Evolutionary conservation across 2,329 filamentous ascomycete species (phyloP).

Genomic region (Lecanosticta acicola): DNA sequence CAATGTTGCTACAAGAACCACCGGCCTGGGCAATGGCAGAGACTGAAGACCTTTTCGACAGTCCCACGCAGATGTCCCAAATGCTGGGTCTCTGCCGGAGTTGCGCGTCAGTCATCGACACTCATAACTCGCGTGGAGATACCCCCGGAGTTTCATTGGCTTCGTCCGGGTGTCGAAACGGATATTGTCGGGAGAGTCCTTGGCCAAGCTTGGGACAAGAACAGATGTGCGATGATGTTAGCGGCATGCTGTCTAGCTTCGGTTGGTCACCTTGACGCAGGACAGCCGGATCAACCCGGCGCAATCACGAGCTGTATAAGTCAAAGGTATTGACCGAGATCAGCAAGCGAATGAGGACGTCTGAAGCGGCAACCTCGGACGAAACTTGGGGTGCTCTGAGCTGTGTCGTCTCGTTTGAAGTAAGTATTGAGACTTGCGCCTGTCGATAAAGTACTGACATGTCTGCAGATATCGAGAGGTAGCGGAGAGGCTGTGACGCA

Average conservation of each 20-base stretch:
- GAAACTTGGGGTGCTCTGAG: conserved; percentile 1
- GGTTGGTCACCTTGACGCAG: conserved; percentile 9
- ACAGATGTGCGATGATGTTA: conserved; percentile 2
- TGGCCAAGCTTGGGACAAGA: conserved; percentile 3
- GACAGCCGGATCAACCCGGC: conserved; percentile 4
- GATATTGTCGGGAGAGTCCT: conserved; percentile 4
- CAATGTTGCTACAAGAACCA: conserved; percentile 2
- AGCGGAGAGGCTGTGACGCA: conserved; percentile 6
- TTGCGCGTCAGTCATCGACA: conserved; percentile 7
- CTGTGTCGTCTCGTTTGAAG: conserved; percentile 5
- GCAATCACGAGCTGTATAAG: conserved; percentile 3
- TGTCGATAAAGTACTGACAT: not conserved
- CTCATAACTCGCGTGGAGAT: too few relatives aligned
- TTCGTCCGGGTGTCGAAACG: conserved; percentile 8
- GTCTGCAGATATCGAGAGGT: conserved; percentile 1
- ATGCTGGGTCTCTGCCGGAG: conserved; percentile 7
- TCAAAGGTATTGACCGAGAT: conserved; percentile 5
- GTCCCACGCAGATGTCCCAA: conserved; percentile 4
- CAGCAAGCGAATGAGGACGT: conserved; percentile 1
- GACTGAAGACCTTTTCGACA: conserved; percentile 3
- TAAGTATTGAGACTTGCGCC: not conserved
- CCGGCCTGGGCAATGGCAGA: not conserved
- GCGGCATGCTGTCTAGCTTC: conserved; percentile 10
- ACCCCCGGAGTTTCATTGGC: conserved; percentile 8
- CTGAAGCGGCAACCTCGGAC: not conserved